Percentiles rank a stretch among this genome's conserved stretches.
These are phyloP conservation scores for Pseudocercospora musae DNA, from an alignment of 2,329 filamentous ascomycete genomes.

Conservation along the genomic window DNA sequence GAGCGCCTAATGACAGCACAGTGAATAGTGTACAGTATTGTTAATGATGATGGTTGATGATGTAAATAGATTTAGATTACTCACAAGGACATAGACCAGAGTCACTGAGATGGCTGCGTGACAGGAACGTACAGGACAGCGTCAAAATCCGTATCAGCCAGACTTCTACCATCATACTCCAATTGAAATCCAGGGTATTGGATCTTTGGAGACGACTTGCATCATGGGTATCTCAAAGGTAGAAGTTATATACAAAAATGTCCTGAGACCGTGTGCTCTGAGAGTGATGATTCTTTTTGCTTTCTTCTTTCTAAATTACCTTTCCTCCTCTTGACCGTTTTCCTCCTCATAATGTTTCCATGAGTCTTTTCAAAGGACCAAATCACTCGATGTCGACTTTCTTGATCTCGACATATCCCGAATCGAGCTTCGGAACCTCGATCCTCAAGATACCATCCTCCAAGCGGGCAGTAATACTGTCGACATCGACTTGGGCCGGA, in stretches of 20 bases:
- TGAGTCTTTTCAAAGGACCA: not conserved
- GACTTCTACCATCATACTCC: not conserved
- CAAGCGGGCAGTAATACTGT: constrained; percentile 69
- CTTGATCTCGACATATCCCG: constrained; percentile 56
- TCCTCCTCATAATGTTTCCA: not conserved
- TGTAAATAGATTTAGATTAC: constrained; percentile 1
- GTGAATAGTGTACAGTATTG: not conserved
- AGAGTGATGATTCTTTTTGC: not conserved
- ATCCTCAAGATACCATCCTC: constrained; percentile 74
- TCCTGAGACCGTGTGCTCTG: not conserved
- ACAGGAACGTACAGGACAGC: not conserved
- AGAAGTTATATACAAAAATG: not conserved
- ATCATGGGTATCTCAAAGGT: not conserved
- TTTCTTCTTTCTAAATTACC: not conserved
- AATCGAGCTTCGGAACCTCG: constrained; percentile 71
- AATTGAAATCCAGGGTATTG: not conserved
- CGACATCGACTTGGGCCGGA: constrained; percentile 62
- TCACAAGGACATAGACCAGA: not conserved
- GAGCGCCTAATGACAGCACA: constrained; percentile 6
- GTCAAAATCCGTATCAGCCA: not conserved
- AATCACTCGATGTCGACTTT: constrained; percentile 51
- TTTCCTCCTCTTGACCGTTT: not conserved
- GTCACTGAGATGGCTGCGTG: not conserved
- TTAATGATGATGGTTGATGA: not conserved
- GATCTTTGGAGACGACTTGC: not conserved